Percentiles rank a stretch among this genome's conserved stretches.
Conservation (phyloP, 2,329 filamentous ascomycete species). For the Hymenoscyphus fructigenus region DNA sequence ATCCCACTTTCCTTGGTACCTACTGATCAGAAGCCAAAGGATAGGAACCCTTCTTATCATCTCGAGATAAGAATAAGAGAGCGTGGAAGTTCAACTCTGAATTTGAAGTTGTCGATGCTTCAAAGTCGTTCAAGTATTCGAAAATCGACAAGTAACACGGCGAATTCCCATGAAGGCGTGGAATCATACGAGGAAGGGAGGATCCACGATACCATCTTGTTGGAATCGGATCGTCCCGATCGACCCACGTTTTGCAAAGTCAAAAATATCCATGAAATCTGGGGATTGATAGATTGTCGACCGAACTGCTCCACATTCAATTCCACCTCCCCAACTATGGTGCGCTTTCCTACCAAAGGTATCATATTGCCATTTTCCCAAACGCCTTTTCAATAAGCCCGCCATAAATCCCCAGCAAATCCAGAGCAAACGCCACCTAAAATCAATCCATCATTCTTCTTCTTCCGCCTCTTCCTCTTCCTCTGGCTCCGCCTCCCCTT, state of each 20-base stretch:
- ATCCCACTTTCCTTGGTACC: neutral
- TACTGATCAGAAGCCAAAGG: neutral
- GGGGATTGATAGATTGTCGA: neutral
- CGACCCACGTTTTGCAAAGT: conserved; percentile 1
- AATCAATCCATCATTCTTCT: conserved; percentile 1
- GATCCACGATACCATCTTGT: neutral
- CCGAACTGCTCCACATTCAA: neutral
- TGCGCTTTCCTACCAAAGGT: neutral
- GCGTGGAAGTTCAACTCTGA: neutral
- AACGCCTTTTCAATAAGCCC: neutral
- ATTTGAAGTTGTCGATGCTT: neutral
- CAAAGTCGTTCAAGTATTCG: neutral
- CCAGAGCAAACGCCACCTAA: neutral
- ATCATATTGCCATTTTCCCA: neutral
- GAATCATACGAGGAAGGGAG: neutral
- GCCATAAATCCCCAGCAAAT: conserved; percentile 1
- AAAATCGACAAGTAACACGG: neutral
- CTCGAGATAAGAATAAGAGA: neutral
- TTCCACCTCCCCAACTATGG: neutral
- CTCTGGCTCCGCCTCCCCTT: conserved; percentile 13
- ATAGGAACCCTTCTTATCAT: neutral
- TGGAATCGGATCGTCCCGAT: neutral
- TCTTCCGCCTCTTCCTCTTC: conserved; percentile 16
- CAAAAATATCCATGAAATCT: neutral
- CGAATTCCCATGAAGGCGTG: neutral